These are phyloP conservation scores for Hyphopichia pseudoburtonii DNA, from an alignment of 1,139 yeast species.

Conservation along the genomic window DNA sequence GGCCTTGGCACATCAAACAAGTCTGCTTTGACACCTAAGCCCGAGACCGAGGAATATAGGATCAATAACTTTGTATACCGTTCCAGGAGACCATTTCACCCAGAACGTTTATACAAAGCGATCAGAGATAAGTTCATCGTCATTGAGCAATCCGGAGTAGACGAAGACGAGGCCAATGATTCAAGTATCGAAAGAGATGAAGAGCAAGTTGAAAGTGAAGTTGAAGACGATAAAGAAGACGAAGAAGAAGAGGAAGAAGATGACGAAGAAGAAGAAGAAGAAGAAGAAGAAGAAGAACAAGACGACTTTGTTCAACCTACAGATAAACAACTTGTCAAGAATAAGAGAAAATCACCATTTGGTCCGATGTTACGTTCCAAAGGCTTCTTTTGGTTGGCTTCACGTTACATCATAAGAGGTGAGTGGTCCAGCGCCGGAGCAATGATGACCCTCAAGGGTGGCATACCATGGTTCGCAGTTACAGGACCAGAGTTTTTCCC, in stretches of 20 bases:
- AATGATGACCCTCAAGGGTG: conserved; percentile 42
- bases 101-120: conserved; percentile 36
- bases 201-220: conserved; percentile 11
- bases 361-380: conserved; percentile 40
- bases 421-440: conserved; percentile 50
- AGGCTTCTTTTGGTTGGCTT: conserved; percentile 50
- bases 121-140: conserved; percentile 35
- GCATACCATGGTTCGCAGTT: conserved; percentile 46
- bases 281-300: conserved; percentile 8
- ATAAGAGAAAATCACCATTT: conserved; percentile 36
- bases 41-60: conserved; percentile 41
- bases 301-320: conserved; percentile 19
- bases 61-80: conserved; percentile 41
- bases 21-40: conserved; percentile 21
- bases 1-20: conserved; percentile 28
- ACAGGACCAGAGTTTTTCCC: conserved; percentile 35
- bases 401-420: conserved; percentile 39
- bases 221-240: conserved; percentile 8
- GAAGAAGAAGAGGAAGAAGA: conserved; percentile 13
- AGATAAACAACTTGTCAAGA: conserved; percentile 22
- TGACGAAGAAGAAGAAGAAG: conserved; percentile 14
- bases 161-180: conserved; percentile 10
- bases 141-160: conserved; percentile 20
- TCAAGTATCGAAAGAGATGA: conserved; percentile 9
- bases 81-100: conserved; percentile 44